A percentile compares a stretch with the other conserved stretches of the same genome.
Evolutionary conservation across 2,329 filamentous ascomycete species (phyloP).

Genomic region (Trichoderma sp.): DNA sequence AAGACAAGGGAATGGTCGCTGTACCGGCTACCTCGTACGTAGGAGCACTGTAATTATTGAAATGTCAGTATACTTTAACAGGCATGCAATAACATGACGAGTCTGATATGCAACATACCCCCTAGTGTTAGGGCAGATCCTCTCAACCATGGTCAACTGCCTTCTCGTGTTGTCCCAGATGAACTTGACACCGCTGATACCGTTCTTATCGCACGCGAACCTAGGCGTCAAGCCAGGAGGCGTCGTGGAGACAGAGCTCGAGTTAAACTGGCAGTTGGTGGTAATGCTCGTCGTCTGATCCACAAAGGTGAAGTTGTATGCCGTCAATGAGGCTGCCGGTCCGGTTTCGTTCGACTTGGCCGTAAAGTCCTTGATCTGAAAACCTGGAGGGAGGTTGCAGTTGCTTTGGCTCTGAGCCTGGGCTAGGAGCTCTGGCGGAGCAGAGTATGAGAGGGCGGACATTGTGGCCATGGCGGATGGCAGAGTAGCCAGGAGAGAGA

Average conservation of each 20-base stretch:
- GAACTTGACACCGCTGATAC: conserved; percentile 41
- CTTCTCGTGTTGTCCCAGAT: conserved; percentile 35
- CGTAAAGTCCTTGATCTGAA: conserved; percentile 39
- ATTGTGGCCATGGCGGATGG: conserved; percentile 25
- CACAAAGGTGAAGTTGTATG: conserved; percentile 41
- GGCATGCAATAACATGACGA: background rate
- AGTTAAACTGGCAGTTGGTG: conserved; percentile 45
- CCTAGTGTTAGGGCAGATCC: conserved; percentile 38
- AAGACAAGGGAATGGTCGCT: background rate
- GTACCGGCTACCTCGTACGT: conserved; percentile 8
- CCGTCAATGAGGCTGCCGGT: conserved; percentile 27
- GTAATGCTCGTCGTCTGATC: conserved; percentile 40
- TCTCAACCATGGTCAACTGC: conserved; percentile 44
- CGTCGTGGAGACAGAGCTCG: conserved; percentile 38
- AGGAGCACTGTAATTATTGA: background rate
- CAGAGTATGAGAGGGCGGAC: conserved; percentile 27
- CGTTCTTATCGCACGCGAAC: conserved; percentile 42
- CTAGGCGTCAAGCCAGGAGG: conserved; percentile 33
- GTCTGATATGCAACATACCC: conserved; percentile 32
- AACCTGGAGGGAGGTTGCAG: conserved; percentile 40
- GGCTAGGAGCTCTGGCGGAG: conserved; percentile 28
- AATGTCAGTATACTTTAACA: background rate
- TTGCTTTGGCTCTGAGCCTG: conserved; percentile 26
- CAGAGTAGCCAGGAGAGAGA: conserved; percentile 17
- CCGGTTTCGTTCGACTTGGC: conserved; percentile 35